Conservation (phyloP, 768 basidiomycete species). For the Termitomyces bulborhizus region DNA sequence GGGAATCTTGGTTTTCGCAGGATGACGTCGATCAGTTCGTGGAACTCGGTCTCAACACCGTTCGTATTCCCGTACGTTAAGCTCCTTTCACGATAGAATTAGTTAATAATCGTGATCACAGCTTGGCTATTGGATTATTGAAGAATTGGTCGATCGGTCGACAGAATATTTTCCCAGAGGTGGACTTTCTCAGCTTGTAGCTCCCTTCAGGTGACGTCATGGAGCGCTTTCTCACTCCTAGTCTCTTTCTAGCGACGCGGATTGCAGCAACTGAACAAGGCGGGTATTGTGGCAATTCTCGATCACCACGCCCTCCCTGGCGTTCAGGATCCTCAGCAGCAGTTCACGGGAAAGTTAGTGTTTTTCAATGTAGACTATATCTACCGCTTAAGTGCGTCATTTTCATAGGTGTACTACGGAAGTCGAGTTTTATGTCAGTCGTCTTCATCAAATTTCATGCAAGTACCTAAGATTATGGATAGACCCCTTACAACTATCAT, state of each 20-base stretch:
- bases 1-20: conserved; percentile 70
- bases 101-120: conserved; percentile 16
- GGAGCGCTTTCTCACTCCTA: neutral
- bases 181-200: conserved; percentile 58
- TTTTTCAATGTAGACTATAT: neutral
- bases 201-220: conserved; percentile 11
- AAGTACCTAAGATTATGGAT: neutral
- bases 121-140: conserved; percentile 83
- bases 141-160: conserved; percentile 56
- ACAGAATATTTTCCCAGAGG: conserved; percentile 65
- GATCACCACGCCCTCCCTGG: conserved; percentile 69
- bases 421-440: conserved; percentile 65
- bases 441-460: neutral
- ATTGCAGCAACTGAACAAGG: conserved; percentile 48
- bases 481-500: conserved; percentile 70
- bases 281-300: conserved; percentile 62
- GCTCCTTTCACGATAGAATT: neutral
- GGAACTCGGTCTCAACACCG: conserved; percentile 61
- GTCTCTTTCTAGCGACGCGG: conserved; percentile 47
- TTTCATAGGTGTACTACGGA: conserved; percentile 52
- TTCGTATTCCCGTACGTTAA: conserved; percentile 61
- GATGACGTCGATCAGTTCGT: conserved; percentile 50
- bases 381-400: neutral
- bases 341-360: conserved; percentile 63
- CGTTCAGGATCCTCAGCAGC: conserved; percentile 51